Percentiles rank a stretch among this genome's conserved stretches.
These are phyloP conservation scores for Diplocarpon mali DNA, from an alignment of 2,329 filamentous ascomycete species.

Conservation along the genomic window DNA sequence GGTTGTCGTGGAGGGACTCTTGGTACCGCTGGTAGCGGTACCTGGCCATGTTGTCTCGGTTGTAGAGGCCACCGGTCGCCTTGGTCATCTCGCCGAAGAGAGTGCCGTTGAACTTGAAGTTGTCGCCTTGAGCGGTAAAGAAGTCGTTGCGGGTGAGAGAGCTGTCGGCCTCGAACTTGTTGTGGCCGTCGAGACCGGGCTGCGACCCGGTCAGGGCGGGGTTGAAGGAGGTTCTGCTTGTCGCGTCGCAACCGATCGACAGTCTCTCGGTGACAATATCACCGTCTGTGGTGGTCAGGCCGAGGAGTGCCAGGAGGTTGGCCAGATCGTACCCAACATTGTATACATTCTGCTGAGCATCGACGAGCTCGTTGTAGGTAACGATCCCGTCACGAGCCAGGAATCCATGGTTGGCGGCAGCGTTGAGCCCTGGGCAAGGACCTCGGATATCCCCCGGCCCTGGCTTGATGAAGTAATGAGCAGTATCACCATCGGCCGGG, in stretches of 20 bases:
- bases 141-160: constrained; percentile 23
- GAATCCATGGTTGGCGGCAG: constrained; percentile 32
- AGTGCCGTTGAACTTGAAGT: constrained; percentile 23
- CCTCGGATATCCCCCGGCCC: constrained; percentile 30
- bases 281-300: constrained; percentile 17
- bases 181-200: constrained; percentile 19
- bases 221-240: constrained; percentile 24
- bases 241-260: constrained; percentile 22
- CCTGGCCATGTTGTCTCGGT: constrained; percentile 16
- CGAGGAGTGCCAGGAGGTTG: constrained; percentile 14
- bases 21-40: constrained; percentile 26
- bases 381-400: constrained; percentile 30
- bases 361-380: constrained; percentile 21
- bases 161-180: constrained; percentile 17
- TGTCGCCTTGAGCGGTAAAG: constrained; percentile 13
- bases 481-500: constrained; percentile 28
- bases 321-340: constrained; percentile 20
- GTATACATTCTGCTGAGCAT: constrained; percentile 22
- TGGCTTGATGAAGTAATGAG: constrained; percentile 18
- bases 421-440: constrained; percentile 32
- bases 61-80: constrained; percentile 28
- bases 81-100: constrained; percentile 25
- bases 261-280: constrained; percentile 19
- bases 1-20: constrained; percentile 17
- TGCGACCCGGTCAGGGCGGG: constrained; percentile 14